Conservation (phyloP, 1,284 basidiomycete species). For the Pholiota adiposa region DNA sequence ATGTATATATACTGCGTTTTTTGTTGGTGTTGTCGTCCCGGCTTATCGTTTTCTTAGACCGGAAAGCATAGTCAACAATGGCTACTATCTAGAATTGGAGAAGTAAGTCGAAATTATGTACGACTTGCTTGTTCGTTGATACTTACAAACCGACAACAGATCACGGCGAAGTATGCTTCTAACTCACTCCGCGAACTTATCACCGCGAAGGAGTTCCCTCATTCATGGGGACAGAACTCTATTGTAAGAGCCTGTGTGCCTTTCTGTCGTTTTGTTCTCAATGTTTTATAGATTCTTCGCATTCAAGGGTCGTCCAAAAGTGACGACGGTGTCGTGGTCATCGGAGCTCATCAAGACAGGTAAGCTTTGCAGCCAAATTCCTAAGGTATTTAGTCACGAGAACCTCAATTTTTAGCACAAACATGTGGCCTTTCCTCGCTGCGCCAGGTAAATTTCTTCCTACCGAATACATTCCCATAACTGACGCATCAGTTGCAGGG, state of each 20-base stretch:
- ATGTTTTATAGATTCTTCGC: slow-evolving; percentile 58
- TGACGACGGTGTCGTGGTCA: slow-evolving; percentile 65
- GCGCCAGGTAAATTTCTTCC: slow-evolving; percentile 69
- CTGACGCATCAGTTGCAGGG: slow-evolving; percentile 47
- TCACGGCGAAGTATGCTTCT: slow-evolving; percentile 65
- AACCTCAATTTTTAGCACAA: slow-evolving; percentile 57
- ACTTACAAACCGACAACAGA: slow-evolving; percentile 44
- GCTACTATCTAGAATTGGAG: slow-evolving; percentile 74
- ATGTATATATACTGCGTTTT: slow-evolving; percentile 52
- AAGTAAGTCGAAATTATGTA: slow-evolving; percentile 48
- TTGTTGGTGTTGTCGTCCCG: slow-evolving; percentile 11
- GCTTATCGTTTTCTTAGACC: slow-evolving; percentile 48
- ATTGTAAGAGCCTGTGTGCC: slow-evolving; percentile 58
- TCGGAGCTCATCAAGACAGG: slow-evolving; percentile 93
- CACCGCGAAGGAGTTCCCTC: slow-evolving; percentile 79
- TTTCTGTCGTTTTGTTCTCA: slow-evolving; percentile 16
- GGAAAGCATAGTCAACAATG: slow-evolving; percentile 85
- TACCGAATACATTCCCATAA: slow-evolving; percentile 28
- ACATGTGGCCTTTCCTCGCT: slow-evolving; percentile 86
- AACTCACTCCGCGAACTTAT: slow-evolving; percentile 60
- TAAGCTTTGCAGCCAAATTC: slow-evolving; percentile 29
- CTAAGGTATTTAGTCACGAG: slow-evolving; percentile 18
- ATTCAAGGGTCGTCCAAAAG: slow-evolving; percentile 69
- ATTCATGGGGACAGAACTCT: slow-evolving; percentile 92
- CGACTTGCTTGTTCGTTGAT: neutral